These are phyloP conservation scores for Cryphonectria radicalis DNA, from an alignment of 2,329 filamentous ascomycete genomes.

Conservation along the genomic window DNA sequence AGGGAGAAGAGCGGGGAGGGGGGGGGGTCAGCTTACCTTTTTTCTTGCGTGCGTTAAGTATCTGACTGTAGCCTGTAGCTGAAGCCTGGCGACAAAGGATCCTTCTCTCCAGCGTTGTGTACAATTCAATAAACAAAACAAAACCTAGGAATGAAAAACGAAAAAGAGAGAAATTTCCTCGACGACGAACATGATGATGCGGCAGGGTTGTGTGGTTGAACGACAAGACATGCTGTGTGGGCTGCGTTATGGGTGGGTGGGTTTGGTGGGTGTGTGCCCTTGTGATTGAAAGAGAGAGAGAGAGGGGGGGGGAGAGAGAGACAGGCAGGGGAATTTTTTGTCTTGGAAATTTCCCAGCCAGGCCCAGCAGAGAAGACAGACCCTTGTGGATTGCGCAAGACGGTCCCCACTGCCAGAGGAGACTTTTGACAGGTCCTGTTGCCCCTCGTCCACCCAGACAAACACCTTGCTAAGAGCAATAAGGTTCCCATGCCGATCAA, in stretches of 20 bases:
- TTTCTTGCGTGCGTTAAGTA: not conserved
- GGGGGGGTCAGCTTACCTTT: not conserved
- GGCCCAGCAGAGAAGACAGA: slow-evolving; percentile 1
- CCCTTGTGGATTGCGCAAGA: slow-evolving; percentile 26
- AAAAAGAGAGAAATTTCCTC: not conserved
- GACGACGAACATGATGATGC: not conserved
- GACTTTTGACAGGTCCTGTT: slow-evolving; percentile 4
- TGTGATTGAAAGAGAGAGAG: not conserved
- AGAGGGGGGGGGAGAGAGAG: no score
- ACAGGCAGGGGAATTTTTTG: not conserved
- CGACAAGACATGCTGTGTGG: not conserved
- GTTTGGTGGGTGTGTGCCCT: not conserved
- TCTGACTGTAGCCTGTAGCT: not conserved
- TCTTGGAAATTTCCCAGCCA: slow-evolving; percentile 3
- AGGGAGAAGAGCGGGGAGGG: not conserved
- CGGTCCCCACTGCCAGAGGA: slow-evolving; percentile 20
- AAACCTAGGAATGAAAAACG: not conserved
- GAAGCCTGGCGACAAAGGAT: not conserved
- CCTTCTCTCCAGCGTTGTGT: not conserved
- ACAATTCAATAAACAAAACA: not conserved
- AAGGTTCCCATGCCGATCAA: slow-evolving; percentile 9
- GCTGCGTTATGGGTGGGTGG: not conserved
- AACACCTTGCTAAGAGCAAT: slow-evolving; percentile 13
- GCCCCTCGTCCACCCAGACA: slow-evolving; percentile 20
- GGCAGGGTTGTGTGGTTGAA: not conserved